phyloP scores from a whole-genome alignment of 306 rosid genomes.

The Cucurbita pepo region DNA sequence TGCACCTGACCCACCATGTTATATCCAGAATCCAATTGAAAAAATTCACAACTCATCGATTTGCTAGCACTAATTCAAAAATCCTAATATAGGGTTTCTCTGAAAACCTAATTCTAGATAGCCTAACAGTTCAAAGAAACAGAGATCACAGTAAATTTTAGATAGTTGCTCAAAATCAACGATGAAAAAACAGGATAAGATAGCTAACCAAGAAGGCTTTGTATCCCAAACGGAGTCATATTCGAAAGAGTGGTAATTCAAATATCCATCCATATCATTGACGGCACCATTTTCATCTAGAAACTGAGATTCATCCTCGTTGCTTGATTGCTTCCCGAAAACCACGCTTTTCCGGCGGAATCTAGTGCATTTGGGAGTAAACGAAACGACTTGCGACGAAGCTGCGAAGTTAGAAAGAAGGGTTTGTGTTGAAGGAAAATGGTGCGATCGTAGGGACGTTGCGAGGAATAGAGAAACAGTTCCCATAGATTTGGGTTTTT shows the following conservation, averaged over 20 bases:
- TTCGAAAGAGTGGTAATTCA: slow-evolving; percentile 65
- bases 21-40: not conserved
- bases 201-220: slow-evolving; percentile 64
- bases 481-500: slow-evolving; percentile 27
- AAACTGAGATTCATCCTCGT: slow-evolving; percentile 35
- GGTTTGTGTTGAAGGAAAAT: slow-evolving; percentile 7
- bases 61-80: not conserved
- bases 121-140: no score
- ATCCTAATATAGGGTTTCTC: not conserved
- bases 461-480: slow-evolving; percentile 13
- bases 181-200: not conserved
- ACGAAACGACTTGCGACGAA: slow-evolving; percentile 5
- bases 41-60: not conserved
- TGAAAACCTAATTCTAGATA: not conserved
- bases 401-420: slow-evolving; percentile 10
- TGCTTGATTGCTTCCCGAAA: slow-evolving; percentile 19
- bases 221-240: slow-evolving; percentile 98
- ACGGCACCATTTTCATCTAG: slow-evolving; percentile 49
- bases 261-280: slow-evolving; percentile 78
- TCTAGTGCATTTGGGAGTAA: slow-evolving; percentile 7
- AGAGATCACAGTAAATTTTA: not conserved
- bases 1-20: not conserved
- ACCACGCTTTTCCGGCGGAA: slow-evolving; percentile 7
- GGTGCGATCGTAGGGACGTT: slow-evolving; percentile 6
- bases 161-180: not conserved